Percentiles rank a stretch among this genome's conserved stretches.
Evolutionary conservation across 306 rosid genomes (phyloP).

Genomic region (Carpinus viminea): DNA sequence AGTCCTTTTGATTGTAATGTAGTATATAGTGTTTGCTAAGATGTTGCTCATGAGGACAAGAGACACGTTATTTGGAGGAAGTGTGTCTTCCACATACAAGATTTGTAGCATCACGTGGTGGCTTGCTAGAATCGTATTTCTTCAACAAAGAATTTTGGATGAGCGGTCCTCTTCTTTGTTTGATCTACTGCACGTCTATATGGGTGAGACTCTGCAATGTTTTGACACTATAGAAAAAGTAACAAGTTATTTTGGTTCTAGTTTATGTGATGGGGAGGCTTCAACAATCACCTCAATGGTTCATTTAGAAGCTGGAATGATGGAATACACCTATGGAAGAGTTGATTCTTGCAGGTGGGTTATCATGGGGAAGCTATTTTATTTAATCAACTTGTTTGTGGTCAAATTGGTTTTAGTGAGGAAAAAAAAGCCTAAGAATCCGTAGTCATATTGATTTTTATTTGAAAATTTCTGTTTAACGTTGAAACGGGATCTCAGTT

Average conservation of each 20-base stretch:
- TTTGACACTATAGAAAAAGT: slow-evolving; percentile 61
- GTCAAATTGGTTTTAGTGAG: not conserved
- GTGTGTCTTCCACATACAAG: slow-evolving; percentile 33
- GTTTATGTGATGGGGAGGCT: slow-evolving; percentile 52
- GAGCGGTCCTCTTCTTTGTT: slow-evolving; percentile 77
- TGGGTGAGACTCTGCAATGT: slow-evolving; percentile 47
- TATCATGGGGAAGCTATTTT: not conserved
- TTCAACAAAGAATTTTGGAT: slow-evolving; percentile 79
- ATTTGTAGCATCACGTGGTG: slow-evolving; percentile 80
- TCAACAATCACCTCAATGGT: slow-evolving; percentile 56
- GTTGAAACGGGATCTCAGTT: slow-evolving; percentile 9
- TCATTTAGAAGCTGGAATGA: slow-evolving; percentile 81
- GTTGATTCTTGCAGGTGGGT: slow-evolving; percentile 86
- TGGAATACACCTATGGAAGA: slow-evolving; percentile 78
- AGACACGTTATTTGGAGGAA: slow-evolving; percentile 56
- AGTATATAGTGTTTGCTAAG: slow-evolving; percentile 92
- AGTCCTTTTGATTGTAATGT: slow-evolving; percentile 28
- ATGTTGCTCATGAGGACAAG: slow-evolving; percentile 64
- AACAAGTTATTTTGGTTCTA: slow-evolving; percentile 57
- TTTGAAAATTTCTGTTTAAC: slow-evolving; percentile 1
- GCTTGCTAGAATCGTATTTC: slow-evolving; percentile 71
- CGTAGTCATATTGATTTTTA: not conserved
- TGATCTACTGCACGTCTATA: slow-evolving; percentile 69
- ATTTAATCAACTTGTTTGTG: not conserved
- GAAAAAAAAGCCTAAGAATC: not conserved